Conservation (phyloP, 2,329 filamentous ascomycete species). For the Colletotrichum simmondsii region DNA sequence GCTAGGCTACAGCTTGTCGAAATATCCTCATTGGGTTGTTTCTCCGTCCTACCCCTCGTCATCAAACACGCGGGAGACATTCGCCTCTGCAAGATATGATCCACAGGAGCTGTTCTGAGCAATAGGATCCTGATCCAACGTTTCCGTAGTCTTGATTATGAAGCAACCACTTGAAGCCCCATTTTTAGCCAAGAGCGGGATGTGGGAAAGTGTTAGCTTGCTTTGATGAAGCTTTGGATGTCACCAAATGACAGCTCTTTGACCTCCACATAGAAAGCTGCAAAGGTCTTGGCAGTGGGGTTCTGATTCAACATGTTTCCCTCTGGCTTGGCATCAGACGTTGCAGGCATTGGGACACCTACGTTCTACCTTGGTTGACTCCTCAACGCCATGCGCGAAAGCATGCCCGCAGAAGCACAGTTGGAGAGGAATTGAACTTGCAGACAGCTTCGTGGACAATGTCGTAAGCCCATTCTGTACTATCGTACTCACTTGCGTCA, state of each 20-base stretch:
- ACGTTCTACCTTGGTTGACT: neutral
- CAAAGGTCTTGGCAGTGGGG: neutral
- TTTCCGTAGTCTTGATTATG: neutral
- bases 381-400: neutral
- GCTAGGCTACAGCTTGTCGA: neutral
- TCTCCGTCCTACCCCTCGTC: neutral
- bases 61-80: neutral
- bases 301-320: neutral
- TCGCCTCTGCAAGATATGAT: neutral
- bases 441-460: neutral
- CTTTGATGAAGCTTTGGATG: constrained; percentile 1
- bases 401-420: neutral
- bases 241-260: constrained; percentile 13
- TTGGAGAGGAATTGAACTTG: neutral
- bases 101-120: neutral
- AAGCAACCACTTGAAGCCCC: neutral
- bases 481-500: neutral
- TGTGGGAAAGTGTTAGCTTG: neutral
- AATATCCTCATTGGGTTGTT: neutral
- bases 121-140: neutral
- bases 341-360: neutral
- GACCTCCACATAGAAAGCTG: neutral
- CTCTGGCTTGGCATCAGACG: neutral
- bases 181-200: constrained; percentile 8
- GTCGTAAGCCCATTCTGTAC: neutral